Evolutionary conservation across 2,329 filamentous ascomycete species (phyloP).

Genomic region (Monosporascus ibericus): DNA sequence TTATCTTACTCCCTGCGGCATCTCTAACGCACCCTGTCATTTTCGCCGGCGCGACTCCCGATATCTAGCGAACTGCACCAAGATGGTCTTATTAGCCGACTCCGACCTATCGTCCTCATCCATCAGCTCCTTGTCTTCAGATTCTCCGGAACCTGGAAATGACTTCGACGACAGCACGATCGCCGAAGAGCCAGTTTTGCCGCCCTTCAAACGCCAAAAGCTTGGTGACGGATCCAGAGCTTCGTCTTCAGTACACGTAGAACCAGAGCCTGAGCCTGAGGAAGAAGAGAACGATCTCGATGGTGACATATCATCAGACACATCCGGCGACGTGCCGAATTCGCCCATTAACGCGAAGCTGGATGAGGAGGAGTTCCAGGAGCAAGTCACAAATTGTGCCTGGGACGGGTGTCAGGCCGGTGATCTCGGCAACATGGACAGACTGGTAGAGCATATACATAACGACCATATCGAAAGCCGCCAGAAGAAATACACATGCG

Average conservation of each 20-base stretch:
- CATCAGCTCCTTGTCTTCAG: background rate
- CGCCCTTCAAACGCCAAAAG: conserved; percentile 31
- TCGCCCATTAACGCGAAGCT: conserved; percentile 61
- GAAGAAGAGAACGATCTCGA: conserved; percentile 35
- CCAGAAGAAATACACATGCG: conserved; percentile 96
- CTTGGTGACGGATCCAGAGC: conserved; percentile 27
- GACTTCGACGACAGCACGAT: conserved; percentile 21
- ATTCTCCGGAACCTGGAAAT: background rate
- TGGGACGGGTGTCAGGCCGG: conserved; percentile 71
- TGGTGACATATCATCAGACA: conserved; percentile 80
- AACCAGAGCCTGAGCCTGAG: conserved; percentile 38
- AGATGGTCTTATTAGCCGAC: conserved; percentile 6
- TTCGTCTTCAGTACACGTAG: conserved; percentile 45
- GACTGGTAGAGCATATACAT: conserved; percentile 76
- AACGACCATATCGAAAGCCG: conserved; percentile 89
- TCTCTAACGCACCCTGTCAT: background rate
- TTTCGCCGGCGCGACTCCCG: background rate
- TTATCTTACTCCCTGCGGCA: background rate
- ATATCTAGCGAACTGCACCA: background rate
- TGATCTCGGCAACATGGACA: conserved; percentile 75
- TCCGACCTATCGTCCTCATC: conserved; percentile 1
- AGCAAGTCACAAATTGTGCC: conserved; percentile 71
- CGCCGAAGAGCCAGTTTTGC: conserved; percentile 23
- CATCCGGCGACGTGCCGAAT: conserved; percentile 75
- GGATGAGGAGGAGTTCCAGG: conserved; percentile 69